Evolutionary conservation across 305 asterid species (phyloP).

Genomic region (Fraxinus sp.): DNA sequence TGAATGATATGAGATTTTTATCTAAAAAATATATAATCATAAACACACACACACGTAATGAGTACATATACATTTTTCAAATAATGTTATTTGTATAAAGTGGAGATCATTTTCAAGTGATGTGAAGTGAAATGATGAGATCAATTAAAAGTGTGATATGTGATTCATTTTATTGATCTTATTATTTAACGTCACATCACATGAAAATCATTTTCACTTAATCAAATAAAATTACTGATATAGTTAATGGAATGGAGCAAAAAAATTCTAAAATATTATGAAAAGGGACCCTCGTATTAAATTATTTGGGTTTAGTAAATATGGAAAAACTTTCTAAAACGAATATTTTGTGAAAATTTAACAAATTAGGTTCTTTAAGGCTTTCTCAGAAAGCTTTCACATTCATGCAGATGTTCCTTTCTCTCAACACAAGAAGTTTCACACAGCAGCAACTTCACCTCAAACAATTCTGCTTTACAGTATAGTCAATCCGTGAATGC

Average conservation of each 20-base stretch:
- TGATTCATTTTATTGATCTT: neutral
- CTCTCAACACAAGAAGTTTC: conserved; percentile 34
- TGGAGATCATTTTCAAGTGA: neutral
- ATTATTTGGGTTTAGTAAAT: neutral
- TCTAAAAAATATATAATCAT: too few species aligned
- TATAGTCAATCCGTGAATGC: neutral
- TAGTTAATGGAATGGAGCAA: too few species aligned
- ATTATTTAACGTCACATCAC: too few species aligned
- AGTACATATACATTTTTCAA: too few species aligned
- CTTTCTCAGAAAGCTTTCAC: neutral
- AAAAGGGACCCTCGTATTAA: neutral
- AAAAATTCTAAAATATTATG: neutral
- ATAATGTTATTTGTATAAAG: neutral
- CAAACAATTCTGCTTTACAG: neutral
- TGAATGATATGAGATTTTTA: neutral
- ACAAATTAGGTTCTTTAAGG: neutral
- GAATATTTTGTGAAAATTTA: neutral
- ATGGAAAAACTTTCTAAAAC: neutral
- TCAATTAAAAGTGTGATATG: neutral
- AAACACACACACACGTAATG: too few species aligned
- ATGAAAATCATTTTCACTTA: too few species aligned
- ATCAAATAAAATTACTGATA: too few species aligned
- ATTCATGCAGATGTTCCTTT: conserved; percentile 29
- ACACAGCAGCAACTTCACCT: conserved; percentile 7
- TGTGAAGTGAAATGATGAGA: too few species aligned